A percentile compares a stretch with the other conserved stretches of the same genome.
Evolutionary conservation across 495 filamentous ascomycete genomes (phyloP).

Genomic region (Aspergillus heteromorphus): DNA sequence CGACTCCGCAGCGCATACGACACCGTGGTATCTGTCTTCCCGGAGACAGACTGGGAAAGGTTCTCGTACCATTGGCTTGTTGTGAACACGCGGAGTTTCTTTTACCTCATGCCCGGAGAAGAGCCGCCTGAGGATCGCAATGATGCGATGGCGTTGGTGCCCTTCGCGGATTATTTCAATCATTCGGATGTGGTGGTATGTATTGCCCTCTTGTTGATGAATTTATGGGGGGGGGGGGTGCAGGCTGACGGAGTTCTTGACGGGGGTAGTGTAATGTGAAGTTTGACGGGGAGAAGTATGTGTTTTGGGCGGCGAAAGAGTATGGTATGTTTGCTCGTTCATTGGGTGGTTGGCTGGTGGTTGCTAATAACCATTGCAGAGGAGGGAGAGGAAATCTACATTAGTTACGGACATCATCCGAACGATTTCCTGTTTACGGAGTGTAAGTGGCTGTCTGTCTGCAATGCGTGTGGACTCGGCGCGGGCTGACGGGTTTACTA

Average conservation of each 20-base stretch:
- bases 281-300: conserved; percentile 55
- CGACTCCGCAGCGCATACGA: conserved; percentile 62
- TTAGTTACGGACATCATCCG: conserved; percentile 73
- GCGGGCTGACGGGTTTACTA: background rate
- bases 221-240: no score
- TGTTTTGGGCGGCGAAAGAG: conserved; percentile 47
- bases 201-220: no score
- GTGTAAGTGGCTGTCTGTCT: conserved; percentile 42
- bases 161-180: conserved; percentile 87
- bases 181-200: conserved; percentile 53
- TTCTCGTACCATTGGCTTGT: conserved; percentile 75
- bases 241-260: background rate
- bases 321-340: conserved; percentile 42
- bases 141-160: conserved; percentile 75
- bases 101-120: conserved; percentile 51
- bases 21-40: conserved; percentile 47
- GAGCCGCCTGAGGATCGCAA: conserved; percentile 50
- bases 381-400: conserved; percentile 67
- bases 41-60: conserved; percentile 41
- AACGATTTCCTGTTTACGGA: conserved; percentile 80
- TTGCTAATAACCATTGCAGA: conserved; percentile 15
- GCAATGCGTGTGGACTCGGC: background rate
- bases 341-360: background rate
- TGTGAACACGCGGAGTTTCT: conserved; percentile 81
- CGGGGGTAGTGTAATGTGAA: conserved; percentile 53